Base-by-base conservation (phyloP, 148 eudicot genomes). In the Silene conica region DNA sequence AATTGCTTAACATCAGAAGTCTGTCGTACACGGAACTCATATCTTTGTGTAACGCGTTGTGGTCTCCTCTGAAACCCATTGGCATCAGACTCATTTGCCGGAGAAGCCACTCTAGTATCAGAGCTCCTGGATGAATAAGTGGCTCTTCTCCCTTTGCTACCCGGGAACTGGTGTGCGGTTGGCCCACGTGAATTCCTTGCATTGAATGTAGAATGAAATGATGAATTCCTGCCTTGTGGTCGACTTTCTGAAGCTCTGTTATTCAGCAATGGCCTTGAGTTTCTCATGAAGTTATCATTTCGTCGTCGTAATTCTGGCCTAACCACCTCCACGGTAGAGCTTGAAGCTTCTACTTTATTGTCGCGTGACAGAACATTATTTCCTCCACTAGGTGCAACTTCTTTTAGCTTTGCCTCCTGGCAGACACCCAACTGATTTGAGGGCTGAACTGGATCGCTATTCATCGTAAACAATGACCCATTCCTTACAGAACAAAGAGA, bases 21-120 rank as follows among this genome's bases (percentile, higher is more conserved):
- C 76, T 88, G 92, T 43, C 97, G 87, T 73, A 90, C 83, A 72
- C 97, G 95, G 76, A 91, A 94, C 84, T 94, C 98, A 73, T 84
- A 87, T 77, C 92, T 87, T 72, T 86, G 90, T 58, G 78, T 74
- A 66, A 87, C 78, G 71, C 90, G 85, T 14, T 89, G 83, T 70
- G 87, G 88, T 78, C 86, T 87, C 80, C 93, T 87, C 79, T 86
- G 93, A 79, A 80, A 87, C 59, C 85, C 87, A 85, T 78, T 83
- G 67, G 81, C 81, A 62, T 86, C 89, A 55, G 71, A 74, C 60
- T 86, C 96, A 77, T 77, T 73, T 85, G 77, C 73, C 11, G 68
- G 74, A 65, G 82, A 80, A 54, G 82, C 82, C 61, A 87, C 82
- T 77, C 88, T 89, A 22, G 70, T 59, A 8, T 80, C 85, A 75